Evolutionary conservation across 495 filamentous ascomycete species (phyloP), one percentile per base, ranked within the genome.

Genomic region (Aspergillus campestris): DNA sequence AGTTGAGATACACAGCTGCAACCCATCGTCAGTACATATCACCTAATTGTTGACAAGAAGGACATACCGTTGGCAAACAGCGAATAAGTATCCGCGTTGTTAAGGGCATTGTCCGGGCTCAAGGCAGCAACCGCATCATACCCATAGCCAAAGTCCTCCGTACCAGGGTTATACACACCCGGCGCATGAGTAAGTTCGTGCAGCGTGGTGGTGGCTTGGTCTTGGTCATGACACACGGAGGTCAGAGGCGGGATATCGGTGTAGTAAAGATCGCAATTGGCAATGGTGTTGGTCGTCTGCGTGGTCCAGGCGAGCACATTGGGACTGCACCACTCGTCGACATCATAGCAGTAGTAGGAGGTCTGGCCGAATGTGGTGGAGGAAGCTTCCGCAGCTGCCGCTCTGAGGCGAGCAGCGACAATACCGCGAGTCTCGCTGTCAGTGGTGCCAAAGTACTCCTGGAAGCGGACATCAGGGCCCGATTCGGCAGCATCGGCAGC

Each of bases 161-260:
- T 82, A 11, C 77, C 77, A 1, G 74, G 74, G 40, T 52, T 64
- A 51, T 69, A 74, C 8, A 78, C 73, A 31, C 66, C 75, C 6
- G 69, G 77, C 15, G 78, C 67, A 49, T 84, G 81, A 8, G 80
- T 81, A 43, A 75, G 60, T 64, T 84, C 81, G 50, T 84, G 81
- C 8, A 84, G 61, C 11, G 68, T 71, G 7, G 78, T 83, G 31
- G 73, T 78, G 3, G 70, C 67, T 57, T 78, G 75, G 49, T 82
- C 79, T 56, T 83, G 79, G 6, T 49, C 64, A 47, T 81, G 76
- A 63, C 79, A 83, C 3, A 44, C 52, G 27, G 38, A 52, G 1
- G 72, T 52, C 37, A 76, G 38, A 11, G 61, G 56, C 0, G 72
- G 61, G n/a, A 83, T 60, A 13, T 59, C 58, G 28, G 50, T 63